These are phyloP conservation scores for Colletotrichum chlorophyti DNA, from an alignment of 2,329 filamentous ascomycete genomes.

Conservation along the genomic window DNA sequence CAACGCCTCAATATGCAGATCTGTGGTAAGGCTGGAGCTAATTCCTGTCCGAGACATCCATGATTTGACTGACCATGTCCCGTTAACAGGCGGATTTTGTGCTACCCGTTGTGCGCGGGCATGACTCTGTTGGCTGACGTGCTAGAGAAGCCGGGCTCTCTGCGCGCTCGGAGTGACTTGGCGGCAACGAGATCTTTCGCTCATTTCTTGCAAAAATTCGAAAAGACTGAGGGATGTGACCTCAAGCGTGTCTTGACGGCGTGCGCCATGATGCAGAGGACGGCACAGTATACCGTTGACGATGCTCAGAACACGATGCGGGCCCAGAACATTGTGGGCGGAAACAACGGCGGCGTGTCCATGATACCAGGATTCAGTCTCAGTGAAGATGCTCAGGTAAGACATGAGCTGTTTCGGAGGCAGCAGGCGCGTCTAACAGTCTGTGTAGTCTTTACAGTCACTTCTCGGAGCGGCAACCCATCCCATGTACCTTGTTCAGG, in stretches of 20 bases:
- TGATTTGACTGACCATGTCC: background rate
- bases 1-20: slow-evolving; percentile 16
- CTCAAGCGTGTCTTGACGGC: slow-evolving; percentile 19
- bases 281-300: slow-evolving; percentile 16
- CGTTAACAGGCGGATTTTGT: slow-evolving; percentile 16
- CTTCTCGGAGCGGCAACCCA: slow-evolving; percentile 19
- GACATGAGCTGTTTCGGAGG: background rate
- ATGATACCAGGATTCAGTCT: slow-evolving; percentile 7
- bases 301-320: slow-evolving; percentile 15
- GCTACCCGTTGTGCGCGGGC: slow-evolving; percentile 23
- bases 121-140: slow-evolving; percentile 23
- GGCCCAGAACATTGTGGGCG: slow-evolving; percentile 6
- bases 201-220: slow-evolving; percentile 23
- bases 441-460: slow-evolving; percentile 11
- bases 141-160: slow-evolving; percentile 19
- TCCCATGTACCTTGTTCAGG: slow-evolving; percentile 27
- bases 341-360: background rate
- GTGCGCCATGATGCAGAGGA: slow-evolving; percentile 22
- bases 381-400: slow-evolving; percentile 17
- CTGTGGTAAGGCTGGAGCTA: slow-evolving; percentile 12
- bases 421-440: background rate
- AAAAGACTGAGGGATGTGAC: slow-evolving; percentile 19
- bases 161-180: slow-evolving; percentile 12
- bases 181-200: slow-evolving; percentile 18
- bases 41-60: background rate